Evolutionary conservation across 805 yeast genomes (phyloP), one percentile per base, ranked within the genome.

Genomic region (Crinitomyces ghanaensis): DNA sequence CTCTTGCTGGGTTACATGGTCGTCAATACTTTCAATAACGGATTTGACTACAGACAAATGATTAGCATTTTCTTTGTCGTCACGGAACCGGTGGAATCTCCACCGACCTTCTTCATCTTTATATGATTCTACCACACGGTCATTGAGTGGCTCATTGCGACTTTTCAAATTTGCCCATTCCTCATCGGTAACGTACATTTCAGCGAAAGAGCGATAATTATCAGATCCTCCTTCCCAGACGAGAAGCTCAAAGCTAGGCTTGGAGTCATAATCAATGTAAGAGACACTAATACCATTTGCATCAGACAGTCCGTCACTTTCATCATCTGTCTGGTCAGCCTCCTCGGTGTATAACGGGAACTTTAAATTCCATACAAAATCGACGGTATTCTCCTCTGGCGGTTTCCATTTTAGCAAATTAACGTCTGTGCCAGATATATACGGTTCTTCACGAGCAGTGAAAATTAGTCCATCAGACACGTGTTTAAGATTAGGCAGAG

Each of bases 321-420:
- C 51, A n/a, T 40, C 31, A 13, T 45, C 48, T 6, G 73, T 74
- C 47, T 77, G 59, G 35, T 75, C 81, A 4, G 70, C 70, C 51
- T 80, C 88, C n/a, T n/a, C n/a, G 29, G 67, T 67, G 45, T 45
- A 74, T 6, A 56, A 45, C 12, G 74, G 72, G 46, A 82, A 81
- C 22, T 67, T 66, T 38, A 84, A 55, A 21, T 66, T 65, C 39
- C 91, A 56, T 51, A 76, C 76, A 57, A 83, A 91, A 57, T 91
- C 99, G 28, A 93, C 72, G 0, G 96, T 79, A 48, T 91, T 93
- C 55, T 88, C 98, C 41, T 82, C 82, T 8, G 93, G 83, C 2
- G 98, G 97, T 51, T 91, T 91, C 99, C 99, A 91, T 57, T 93
- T 91, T 35, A 91, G 60, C 31, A 91, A 62, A 5, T 84, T 72